A percentile compares a stretch with the other conserved stretches of the same genome.
These are phyloP conservation scores for Plasmopara viticola DNA, from an alignment of 352 stramenopile genomes.

Conservation along the genomic window DNA sequence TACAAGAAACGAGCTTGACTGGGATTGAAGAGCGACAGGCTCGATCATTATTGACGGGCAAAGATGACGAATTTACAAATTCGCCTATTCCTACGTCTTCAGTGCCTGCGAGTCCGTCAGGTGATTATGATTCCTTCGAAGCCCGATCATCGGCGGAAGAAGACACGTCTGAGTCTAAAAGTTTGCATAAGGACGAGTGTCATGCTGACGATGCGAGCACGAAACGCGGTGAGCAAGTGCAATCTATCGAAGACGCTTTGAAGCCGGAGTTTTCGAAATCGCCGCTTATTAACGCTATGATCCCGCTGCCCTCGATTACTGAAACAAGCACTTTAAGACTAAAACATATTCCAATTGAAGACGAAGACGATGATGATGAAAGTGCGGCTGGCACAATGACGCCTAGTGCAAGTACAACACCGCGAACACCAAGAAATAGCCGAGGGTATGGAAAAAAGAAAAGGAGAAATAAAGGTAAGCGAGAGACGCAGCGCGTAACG, in stretches of 20 bases:
- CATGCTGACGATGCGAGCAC: not conserved
- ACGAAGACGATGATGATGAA: conserved; percentile 52
- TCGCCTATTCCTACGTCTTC: conserved; percentile 15
- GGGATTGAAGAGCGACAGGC: conserved; percentile 7
- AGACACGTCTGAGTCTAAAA: conserved; percentile 12
- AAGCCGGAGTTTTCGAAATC: conserved; percentile 31
- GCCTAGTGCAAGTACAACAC: conserved; percentile 16
- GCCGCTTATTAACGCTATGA: conserved; percentile 5
- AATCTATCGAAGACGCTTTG: conserved; percentile 7
- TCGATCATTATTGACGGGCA: not conserved
- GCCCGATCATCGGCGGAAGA: conserved; percentile 18
- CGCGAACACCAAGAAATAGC: conserved; percentile 11
- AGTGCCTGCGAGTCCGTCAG: conserved; percentile 6
- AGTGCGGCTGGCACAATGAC: conserved; percentile 14
- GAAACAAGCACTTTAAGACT: conserved; percentile 6
- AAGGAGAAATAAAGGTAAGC: conserved; percentile 51
- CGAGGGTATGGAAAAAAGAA: conserved; percentile 41
- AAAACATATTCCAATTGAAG: conserved; percentile 31
- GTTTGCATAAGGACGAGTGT: conserved; percentile 7
- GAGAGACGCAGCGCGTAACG: conserved; percentile 14
- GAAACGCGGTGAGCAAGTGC: conserved; percentile 2
- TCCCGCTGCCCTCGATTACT: conserved; percentile 8
- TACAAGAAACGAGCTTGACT: not conserved
- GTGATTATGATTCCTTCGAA: conserved; percentile 19
- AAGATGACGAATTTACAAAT: conserved; percentile 1